Evolutionary conservation across 805 yeast species (phyloP).

Genomic region (Isabelozyma rhagii): DNA sequence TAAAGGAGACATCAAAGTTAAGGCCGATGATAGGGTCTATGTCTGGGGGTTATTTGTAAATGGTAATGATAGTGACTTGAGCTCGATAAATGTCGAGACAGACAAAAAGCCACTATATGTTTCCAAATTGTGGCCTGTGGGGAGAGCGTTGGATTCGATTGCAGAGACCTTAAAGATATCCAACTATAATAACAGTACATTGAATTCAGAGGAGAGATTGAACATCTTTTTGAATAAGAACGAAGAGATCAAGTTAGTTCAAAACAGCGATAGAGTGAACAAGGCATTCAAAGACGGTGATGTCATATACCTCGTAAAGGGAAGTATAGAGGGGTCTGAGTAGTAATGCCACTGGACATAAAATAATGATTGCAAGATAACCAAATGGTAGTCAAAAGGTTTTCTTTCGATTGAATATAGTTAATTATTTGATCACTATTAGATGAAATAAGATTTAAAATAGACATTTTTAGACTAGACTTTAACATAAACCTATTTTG

Average conservation of each 20-base stretch:
- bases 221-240: slow-evolving; percentile 41
- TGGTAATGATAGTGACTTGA: slow-evolving; percentile 19
- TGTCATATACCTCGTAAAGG: slow-evolving; percentile 50
- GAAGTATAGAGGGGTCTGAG: slow-evolving; percentile 20
- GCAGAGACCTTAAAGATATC: slow-evolving; percentile 45
- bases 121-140: slow-evolving; percentile 58
- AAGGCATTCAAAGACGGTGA: slow-evolving; percentile 48
- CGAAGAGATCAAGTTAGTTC: slow-evolving; percentile 13
- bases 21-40: slow-evolving; percentile 44
- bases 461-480: too few relatives aligned
- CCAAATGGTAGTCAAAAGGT: too few relatives aligned
- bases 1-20: slow-evolving; percentile 49
- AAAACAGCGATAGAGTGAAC: slow-evolving; percentile 35
- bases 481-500: too few relatives aligned
- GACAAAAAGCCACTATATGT: slow-evolving; percentile 41
- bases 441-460: too few relatives aligned
- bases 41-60: slow-evolving; percentile 45
- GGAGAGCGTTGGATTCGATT: slow-evolving; percentile 53
- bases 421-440: too few relatives aligned
- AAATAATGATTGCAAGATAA: too few relatives aligned
- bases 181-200: slow-evolving; percentile 48
- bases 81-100: slow-evolving; percentile 20
- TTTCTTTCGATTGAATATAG: too few relatives aligned
- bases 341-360: too few relatives aligned
- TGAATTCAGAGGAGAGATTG: slow-evolving; percentile 38